Evolutionary conservation across 768 basidiomycete species (phyloP).

Genomic region (Pisolithus tinctorius): DNA sequence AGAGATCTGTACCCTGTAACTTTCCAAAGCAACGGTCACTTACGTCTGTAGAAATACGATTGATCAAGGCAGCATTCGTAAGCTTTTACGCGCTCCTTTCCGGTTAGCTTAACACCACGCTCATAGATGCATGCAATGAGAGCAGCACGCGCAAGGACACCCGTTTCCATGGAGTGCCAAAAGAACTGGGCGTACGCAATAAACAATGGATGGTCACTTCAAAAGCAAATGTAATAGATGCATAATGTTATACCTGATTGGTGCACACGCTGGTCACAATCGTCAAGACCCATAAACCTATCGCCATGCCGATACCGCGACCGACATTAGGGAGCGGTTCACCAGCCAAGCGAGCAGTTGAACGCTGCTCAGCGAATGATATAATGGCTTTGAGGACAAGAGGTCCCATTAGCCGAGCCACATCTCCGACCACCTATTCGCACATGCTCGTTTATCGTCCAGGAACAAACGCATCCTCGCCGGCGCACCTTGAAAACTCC

Average conservation of each 20-base stretch:
- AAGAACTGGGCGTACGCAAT: constrained; percentile 43
- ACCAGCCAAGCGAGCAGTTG: constrained; percentile 32
- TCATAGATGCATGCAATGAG: constrained; percentile 68
- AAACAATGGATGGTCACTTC: background rate
- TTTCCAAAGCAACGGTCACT: constrained; percentile 13
- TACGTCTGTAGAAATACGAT: constrained; percentile 63
- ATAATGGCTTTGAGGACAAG: constrained; percentile 60
- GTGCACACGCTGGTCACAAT: constrained; percentile 49
- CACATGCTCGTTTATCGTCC: background rate
- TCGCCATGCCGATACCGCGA: constrained; percentile 51
- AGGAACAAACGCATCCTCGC: background rate
- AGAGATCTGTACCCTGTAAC: background rate
- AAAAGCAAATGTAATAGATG: background rate
- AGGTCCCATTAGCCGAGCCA: constrained; percentile 55
- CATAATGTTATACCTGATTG: constrained; percentile 42
- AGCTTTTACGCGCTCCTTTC: constrained; percentile 57
- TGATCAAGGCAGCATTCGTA: constrained; percentile 54
- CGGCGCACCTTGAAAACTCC: constrained; percentile 48
- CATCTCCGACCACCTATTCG: constrained; percentile 52
- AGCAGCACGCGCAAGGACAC: constrained; percentile 57
- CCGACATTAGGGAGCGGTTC: constrained; percentile 37
- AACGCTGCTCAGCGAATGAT: constrained; percentile 47
- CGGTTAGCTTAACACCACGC: constrained; percentile 57
- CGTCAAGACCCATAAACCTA: constrained; percentile 45
- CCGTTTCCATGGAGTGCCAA: constrained; percentile 61